Evolutionary conservation across 495 filamentous ascomycete species (phyloP), one percentile per base, ranked within the genome.

Genomic region (Neurospora tetrasperma): DNA sequence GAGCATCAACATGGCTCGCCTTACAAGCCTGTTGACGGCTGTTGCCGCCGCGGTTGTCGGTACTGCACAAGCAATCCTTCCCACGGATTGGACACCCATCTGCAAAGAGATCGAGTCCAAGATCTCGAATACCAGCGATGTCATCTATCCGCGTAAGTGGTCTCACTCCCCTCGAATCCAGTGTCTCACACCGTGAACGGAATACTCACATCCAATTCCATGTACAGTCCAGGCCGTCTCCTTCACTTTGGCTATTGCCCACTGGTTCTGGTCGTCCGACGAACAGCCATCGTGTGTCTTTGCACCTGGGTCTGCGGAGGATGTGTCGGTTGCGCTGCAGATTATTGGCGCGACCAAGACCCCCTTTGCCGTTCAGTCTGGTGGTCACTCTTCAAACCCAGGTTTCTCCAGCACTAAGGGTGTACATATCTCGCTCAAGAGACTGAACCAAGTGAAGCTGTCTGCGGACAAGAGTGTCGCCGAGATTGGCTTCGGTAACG

Each of bases 281-380:
- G 54, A 77, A 10, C 46, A 46, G 27, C 68, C 78, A 31, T 62
- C 74, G 16, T 79, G 78, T n/a, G 75, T 76, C 20, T 42, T 78
- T 6, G 40, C 74, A 44, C 70, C 68, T 16, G 76, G 66, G 0
- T 71, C 75, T 0, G 40, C 72, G 1, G 7, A 68, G 8, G 80
- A 80, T 40, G 72, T 81, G 5, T 74, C 80, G 16, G 39, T 48
- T 0, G 78, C 74, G 4, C 27, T 81, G 11, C 72, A 72, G 38
- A 72, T 75, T 14, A 72, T 80, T 39, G 74, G 71, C 14, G 71
- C 54, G 0, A 44, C 73, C 11, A 71, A 71, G 16, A 76, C 76
- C 9, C 73, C 76, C 0, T 86, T 88, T 70, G 86, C 86, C 4
- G 78, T 84, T 18, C 80, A 83, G 46, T 81, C 81, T 40, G 85